phyloP scores from a whole-genome alignment of 2,329 filamentous ascomycete species.

The Trichoderma hamatum region DNA sequence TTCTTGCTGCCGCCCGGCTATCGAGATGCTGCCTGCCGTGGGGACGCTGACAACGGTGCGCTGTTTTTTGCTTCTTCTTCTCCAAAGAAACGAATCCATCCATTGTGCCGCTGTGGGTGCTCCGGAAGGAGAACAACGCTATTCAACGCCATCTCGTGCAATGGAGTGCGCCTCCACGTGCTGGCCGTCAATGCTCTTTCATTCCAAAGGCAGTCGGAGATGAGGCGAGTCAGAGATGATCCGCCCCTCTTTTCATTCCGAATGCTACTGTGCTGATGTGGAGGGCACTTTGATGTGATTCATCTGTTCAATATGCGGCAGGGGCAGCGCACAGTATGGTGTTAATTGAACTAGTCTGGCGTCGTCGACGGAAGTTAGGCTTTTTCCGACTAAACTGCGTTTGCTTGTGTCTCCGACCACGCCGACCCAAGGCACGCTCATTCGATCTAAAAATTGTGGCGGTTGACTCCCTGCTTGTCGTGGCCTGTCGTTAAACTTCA shows the following conservation, averaged over 20 bases:
- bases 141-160: constrained; percentile 3
- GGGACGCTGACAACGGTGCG: constrained; percentile 8
- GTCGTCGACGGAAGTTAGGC: constrained; percentile 6
- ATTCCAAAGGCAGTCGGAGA: constrained; percentile 20
- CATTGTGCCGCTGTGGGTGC: neutral
- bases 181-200: neutral
- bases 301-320: constrained; percentile 14
- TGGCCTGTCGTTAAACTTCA: constrained; percentile 13
- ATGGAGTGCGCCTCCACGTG: constrained; percentile 21
- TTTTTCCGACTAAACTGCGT: neutral
- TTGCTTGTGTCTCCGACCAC: constrained; percentile 11
- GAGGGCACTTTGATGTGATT: constrained; percentile 2
- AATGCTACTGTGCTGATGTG: constrained; percentile 16
- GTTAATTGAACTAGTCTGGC: constrained; percentile 3
- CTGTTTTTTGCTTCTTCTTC: neutral
- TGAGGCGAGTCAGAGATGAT: constrained; percentile 23
- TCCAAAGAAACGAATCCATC: neutral
- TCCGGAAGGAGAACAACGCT: neutral
- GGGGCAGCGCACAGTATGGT: constrained; percentile 26
- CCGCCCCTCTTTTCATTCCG: constrained; percentile 24
- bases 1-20: constrained; percentile 15
- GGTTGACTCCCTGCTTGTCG: constrained; percentile 23
- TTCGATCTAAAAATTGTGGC: constrained; percentile 23
- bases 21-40: constrained; percentile 22
- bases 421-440: constrained; percentile 16